Base-by-base conservation (phyloP, 805 yeast species). In the Vanderwaltozyma polyspora region DNA sequence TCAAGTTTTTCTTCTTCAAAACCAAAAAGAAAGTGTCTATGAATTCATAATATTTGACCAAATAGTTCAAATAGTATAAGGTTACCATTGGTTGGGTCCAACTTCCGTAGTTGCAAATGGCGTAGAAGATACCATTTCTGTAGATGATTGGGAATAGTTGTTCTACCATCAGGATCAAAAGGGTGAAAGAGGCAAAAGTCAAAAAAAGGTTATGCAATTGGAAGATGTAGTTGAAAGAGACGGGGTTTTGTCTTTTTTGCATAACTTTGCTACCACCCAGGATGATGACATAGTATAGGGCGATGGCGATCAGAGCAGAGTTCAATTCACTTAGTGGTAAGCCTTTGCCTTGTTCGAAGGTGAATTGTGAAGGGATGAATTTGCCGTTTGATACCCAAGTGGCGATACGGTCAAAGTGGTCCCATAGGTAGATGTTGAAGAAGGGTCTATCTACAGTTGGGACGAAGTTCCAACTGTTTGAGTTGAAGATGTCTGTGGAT, bases 1-100 rank as follows among this genome's bases (percentile, higher is more conserved):
- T 79, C 61, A 89, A 68, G 53, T 84, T 86, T 66, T 91, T 91
- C 68, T 83, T 79, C 64, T 85, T 84, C 57, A 89, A 69, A 31
- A 91, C 96, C 52, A 91, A 67, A 66, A 89, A 86, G 13, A 86
- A 72, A 19, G 98, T 89, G 57, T 89, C 98, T 42, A 86, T 60
- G 48, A 91, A 77, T 67, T 89, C 97, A 49, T 80, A 56, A 63
- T 70, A 89, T 63, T 89, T 89, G 57, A 91, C 79, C 61, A 89
- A 67, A 64, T 87, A 89, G 67, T 87, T 89, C 63, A 89, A 66
- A 66, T 87, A 89, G 65, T 91, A 89, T 44, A 89, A 62, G 19
- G 83, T 70, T 42, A 84, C 89, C 58, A 89, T 70, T 50, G 76
- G 76, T 44, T 79, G 82, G 28, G 94, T 79, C 80, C 87, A 89